Conservation (phyloP, 2,329 filamentous ascomycete genomes). For the Shiraia sp. region DNA sequence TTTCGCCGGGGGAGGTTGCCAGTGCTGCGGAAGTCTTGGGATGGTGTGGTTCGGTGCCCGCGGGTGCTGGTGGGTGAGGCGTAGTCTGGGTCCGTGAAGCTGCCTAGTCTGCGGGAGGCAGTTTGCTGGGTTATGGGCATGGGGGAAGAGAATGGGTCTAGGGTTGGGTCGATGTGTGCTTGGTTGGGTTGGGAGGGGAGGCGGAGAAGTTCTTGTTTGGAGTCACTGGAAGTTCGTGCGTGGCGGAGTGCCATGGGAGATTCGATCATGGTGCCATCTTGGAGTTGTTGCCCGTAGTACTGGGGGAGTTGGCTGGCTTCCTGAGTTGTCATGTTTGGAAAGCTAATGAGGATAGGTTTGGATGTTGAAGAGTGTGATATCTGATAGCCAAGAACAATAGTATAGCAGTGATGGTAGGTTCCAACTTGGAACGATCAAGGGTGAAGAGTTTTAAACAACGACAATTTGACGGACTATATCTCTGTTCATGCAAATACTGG, state of each 20-base stretch:
- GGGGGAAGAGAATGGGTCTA: slow-evolving; percentile 17
- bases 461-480: too few species aligned
- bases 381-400: slow-evolving; percentile 1
- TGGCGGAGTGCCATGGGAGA: slow-evolving; percentile 20
- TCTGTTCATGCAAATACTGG: too few species aligned
- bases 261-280: slow-evolving; percentile 34
- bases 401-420: too few species aligned
- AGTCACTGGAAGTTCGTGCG: slow-evolving; percentile 21
- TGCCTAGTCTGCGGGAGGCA: slow-evolving; percentile 11
- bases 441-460: too few species aligned
- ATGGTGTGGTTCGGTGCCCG: slow-evolving; percentile 11
- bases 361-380: slow-evolving; percentile 8
- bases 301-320: slow-evolving; percentile 22
- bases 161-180: slow-evolving; percentile 23
- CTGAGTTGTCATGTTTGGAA: slow-evolving; percentile 25
- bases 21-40: slow-evolving; percentile 13
- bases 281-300: slow-evolving; percentile 34
- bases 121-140: slow-evolving; percentile 10
- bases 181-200: slow-evolving; percentile 31
- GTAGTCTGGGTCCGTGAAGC: slow-evolving; percentile 15
- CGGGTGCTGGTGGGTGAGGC: slow-evolving; percentile 7
- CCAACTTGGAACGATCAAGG: too few species aligned
- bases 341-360: slow-evolving; percentile 2
- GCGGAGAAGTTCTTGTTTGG: slow-evolving; percentile 33
- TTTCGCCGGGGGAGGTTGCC: slow-evolving; percentile 10